phyloP scores from a whole-genome alignment of 768 basidiomycete species.

The Leccinum disarticulatum region DNA sequence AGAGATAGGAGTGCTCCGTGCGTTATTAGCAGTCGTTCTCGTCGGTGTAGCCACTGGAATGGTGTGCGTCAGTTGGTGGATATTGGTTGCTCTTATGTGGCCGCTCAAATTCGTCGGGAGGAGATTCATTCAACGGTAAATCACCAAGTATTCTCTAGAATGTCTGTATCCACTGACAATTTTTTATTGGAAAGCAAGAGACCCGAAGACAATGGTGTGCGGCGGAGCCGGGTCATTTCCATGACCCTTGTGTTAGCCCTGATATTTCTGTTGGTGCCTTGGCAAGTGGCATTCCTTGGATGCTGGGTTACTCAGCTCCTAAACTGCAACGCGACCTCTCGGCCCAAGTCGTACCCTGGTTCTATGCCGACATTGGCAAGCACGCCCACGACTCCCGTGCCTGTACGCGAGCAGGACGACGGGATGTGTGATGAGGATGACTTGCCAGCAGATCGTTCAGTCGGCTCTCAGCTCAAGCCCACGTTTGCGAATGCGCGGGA shows the following conservation, averaged over 20 bases:
- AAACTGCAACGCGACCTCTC: slow-evolving; percentile 48
- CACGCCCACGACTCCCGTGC: slow-evolving; percentile 29
- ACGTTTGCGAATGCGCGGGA: slow-evolving; percentile 35
- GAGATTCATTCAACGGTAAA: slow-evolving; percentile 17
- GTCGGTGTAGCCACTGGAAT: slow-evolving; percentile 63
- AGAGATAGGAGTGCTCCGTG: slow-evolving; percentile 37
- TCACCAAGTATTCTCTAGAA: neutral
- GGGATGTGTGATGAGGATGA: slow-evolving; percentile 14
- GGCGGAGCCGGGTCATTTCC: slow-evolving; percentile 53
- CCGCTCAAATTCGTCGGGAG: slow-evolving; percentile 30
- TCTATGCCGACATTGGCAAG: slow-evolving; percentile 26
- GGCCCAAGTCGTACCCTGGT: slow-evolving; percentile 19
- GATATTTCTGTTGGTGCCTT: slow-evolving; percentile 80
- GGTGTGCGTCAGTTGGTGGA: slow-evolving; percentile 59
- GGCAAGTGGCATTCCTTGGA: slow-evolving; percentile 88
- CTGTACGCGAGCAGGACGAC: slow-evolving; percentile 8
- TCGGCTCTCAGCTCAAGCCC: neutral
- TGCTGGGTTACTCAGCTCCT: slow-evolving; percentile 78
- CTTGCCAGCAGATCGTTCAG: neutral
- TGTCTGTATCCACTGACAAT: neutral
- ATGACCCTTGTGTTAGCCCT: slow-evolving; percentile 59
- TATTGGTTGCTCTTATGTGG: slow-evolving; percentile 50
- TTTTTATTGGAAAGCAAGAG: slow-evolving; percentile 9
- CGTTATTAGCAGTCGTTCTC: slow-evolving; percentile 54
- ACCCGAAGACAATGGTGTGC: slow-evolving; percentile 39